Evolutionary conservation across 129 eudicot species (phyloP).

Genomic region (Heracleum sosnowskyi): DNA sequence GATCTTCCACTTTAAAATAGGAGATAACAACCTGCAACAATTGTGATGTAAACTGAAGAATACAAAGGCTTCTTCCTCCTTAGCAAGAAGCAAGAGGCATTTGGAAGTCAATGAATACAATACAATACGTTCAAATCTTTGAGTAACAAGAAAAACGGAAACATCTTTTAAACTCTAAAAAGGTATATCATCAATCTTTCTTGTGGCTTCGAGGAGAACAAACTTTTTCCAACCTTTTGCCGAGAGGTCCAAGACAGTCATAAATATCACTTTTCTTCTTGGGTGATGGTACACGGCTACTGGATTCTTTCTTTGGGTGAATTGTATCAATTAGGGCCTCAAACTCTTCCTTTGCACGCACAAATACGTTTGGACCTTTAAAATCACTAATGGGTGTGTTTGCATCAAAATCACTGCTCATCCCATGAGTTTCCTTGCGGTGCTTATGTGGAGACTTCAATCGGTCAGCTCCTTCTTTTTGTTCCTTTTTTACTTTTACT

Average conservation of each 20-base stretch:
- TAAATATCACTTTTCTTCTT: neutral
- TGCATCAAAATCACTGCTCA: conserved; percentile 50
- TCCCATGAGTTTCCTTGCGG: conserved; percentile 70
- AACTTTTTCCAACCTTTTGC: conserved; percentile 8
- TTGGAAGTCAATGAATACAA: neutral
- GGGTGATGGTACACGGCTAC: neutral
- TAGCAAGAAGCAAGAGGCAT: neutral
- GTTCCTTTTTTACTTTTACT: conserved; percentile 25
- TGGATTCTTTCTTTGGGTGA: conserved; percentile 39
- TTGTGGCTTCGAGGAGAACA: conserved; percentile 8
- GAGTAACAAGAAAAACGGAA: neutral
- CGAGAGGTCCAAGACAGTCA: conserved; percentile 6
- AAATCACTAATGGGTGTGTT: conserved; percentile 58
- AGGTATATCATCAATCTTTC: neutral
- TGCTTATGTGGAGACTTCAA: conserved; percentile 32
- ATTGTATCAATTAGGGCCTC: conserved; percentile 61
- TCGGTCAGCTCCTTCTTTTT: conserved; percentile 19
- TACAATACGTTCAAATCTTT: neutral
- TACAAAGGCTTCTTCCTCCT: neutral
- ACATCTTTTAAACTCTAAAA: neutral
- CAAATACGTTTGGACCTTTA: conserved; percentile 65
- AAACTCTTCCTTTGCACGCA: conserved; percentile 79
- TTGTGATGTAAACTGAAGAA: neutral
- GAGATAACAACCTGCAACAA: neutral
- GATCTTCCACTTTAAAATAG: neutral